Evolutionary conservation across 768 basidiomycete genomes (phyloP), one percentile per base, ranked within the genome.

Genomic region (Boletus speciosus): DNA sequence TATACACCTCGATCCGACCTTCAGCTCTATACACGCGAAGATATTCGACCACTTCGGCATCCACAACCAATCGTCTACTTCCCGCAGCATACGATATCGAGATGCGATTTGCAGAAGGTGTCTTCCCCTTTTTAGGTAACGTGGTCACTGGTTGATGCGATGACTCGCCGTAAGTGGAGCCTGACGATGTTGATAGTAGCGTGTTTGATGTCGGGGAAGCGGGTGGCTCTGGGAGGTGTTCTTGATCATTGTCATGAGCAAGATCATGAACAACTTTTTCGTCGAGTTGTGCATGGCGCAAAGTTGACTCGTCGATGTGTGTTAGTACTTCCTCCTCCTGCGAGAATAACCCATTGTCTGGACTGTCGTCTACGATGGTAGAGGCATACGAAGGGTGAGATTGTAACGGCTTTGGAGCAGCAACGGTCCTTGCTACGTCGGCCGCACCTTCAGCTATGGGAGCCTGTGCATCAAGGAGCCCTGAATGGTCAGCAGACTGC

Each of bases 71-170:
- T 38, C 97, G 81, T 46, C 91, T 78, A 54, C 86, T 86, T 47
- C 93, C 93, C 41, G 86, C 86, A 52, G 93, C 93, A 71, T 97
- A 99, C 0, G 96, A 89, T 68, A 98, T 93, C 8, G 95, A 97
- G n/a, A 99, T 72, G 16, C 90, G 82, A 61, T 91, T 92, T 31
- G 88, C 85, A 39, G 89, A 90, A 9, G 89, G 86, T 0, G 76
- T 74, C 58, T 74, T 77, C 14, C 69, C 72, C 19, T 69, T 63
- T 58, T 79, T 80, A 11, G 60, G 49, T 34, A 52, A 48, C 31
- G 49, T 37, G 21, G 41, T 47, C 44, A 65, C 55, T 46, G 66
- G 71, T n/a, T 71, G 67, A 29, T 73, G 66, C 1, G 73, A 72
- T 11, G 70, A 54, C 41, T 82, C 83, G 52, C 78, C 81, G 57